Conservation (phyloP, 2,329 filamentous ascomycete species). For the Colletotrichum theobromicola region DNA sequence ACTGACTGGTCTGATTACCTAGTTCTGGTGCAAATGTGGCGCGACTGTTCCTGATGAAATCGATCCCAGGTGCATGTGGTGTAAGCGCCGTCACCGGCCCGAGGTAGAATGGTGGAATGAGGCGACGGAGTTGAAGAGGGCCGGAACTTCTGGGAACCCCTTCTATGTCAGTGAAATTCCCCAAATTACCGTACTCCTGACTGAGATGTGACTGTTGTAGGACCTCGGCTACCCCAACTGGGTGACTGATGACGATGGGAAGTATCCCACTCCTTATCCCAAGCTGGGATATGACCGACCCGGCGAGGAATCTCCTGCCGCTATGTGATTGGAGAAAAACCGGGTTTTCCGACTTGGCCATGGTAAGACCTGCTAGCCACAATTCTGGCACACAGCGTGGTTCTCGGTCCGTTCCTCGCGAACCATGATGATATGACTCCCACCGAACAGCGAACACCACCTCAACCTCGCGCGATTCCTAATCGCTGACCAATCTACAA, state of each 20-base stretch:
- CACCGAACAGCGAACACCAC: not conserved
- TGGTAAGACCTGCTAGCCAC: not conserved
- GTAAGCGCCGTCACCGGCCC: slow-evolving; percentile 11
- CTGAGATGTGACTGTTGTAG: not conserved
- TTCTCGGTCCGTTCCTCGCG: not conserved
- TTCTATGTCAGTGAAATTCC: not conserved
- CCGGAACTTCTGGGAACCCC: not conserved
- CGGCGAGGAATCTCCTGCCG: not conserved
- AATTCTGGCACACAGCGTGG: not conserved
- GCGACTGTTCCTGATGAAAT: not conserved
- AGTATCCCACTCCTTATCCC: slow-evolving; percentile 1
- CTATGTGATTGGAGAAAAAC: not conserved
- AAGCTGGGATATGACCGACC: slow-evolving; percentile 4
- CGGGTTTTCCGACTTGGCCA: not conserved
- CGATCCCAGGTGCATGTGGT: slow-evolving; percentile 14
- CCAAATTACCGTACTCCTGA: fast-evolving
- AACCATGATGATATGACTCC: not conserved
- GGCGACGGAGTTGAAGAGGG: not conserved
- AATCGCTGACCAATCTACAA: not conserved
- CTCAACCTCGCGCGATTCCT: not conserved
- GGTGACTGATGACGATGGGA: not conserved
- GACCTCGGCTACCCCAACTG: slow-evolving; percentile 3
- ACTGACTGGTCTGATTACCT: not conserved
- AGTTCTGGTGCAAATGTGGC: slow-evolving; percentile 21
- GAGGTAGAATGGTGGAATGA: slow-evolving; percentile 10